Evolutionary conservation across 225 moss, liverwort and hornwort genomes (phyloP).

Genomic region (Pseudisothecium myosuroides): DNA sequence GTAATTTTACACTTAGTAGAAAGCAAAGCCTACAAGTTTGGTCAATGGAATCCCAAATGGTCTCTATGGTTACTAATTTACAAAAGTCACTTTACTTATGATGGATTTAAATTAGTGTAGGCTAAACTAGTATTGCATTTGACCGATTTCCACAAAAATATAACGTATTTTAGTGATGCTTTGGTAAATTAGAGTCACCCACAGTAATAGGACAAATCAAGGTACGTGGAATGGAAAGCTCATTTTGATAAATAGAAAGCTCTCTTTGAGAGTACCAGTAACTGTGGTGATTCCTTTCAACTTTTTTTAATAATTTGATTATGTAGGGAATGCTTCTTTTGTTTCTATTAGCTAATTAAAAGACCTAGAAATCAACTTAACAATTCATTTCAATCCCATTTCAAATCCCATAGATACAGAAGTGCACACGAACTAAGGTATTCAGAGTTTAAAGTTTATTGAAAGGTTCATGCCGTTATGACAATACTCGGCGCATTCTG

Average conservation of each 20-base stretch:
- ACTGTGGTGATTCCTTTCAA: not conserved
- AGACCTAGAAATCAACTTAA: too few relatives aligned
- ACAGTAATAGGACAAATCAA: not conserved
- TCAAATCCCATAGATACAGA: not conserved
- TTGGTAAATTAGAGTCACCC: not conserved
- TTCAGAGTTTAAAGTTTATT: not conserved
- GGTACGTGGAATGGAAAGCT: not conserved
- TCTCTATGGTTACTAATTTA: not conserved
- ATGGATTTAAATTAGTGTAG: not conserved
- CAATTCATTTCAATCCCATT: not conserved
- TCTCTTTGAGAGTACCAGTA: not conserved
- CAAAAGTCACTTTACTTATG: too few relatives aligned
- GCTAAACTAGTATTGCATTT: not conserved
- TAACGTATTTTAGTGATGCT: not conserved
- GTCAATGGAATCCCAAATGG: not conserved
- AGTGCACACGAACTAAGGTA: not conserved
- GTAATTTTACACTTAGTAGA: too few relatives aligned
- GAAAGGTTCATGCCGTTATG: not conserved
- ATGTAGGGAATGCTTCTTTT: too few relatives aligned
- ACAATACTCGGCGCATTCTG: not conserved
- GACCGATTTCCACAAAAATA: not conserved
- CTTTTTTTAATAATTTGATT: not conserved
- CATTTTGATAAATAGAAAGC: not conserved
- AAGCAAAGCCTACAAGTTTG: not conserved
- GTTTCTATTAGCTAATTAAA: not conserved